phyloP scores from a whole-genome alignment of 139 green algal genomes.

The Micractinium sp. region DNA sequence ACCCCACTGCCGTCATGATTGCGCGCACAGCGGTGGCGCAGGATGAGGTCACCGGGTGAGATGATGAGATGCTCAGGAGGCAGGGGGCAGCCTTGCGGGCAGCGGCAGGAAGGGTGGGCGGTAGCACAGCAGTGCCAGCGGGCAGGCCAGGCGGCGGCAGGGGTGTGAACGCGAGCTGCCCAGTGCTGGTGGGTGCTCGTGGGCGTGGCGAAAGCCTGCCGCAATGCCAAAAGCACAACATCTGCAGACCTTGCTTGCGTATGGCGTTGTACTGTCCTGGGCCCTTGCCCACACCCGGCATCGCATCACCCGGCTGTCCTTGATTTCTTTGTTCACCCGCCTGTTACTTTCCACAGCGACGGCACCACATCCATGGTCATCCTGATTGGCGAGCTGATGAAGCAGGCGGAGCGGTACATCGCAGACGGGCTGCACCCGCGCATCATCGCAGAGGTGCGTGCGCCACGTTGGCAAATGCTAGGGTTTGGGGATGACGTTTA shows the following conservation, averaged over 20 bases:
- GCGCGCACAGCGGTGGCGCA: slow-evolving; percentile 96
- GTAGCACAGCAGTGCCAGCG: background rate
- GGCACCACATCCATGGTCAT: slow-evolving; percentile 97
- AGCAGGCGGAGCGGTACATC: slow-evolving; percentile 95
- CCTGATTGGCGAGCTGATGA: slow-evolving; percentile 99
- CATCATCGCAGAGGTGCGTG: slow-evolving; percentile 88
- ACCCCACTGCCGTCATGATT: slow-evolving; percentile 99
- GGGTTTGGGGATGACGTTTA: too few relatives aligned
- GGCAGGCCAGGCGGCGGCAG: too few relatives aligned
- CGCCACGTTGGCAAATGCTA: background rate
- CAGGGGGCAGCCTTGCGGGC: too few relatives aligned
- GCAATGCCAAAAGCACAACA: too few relatives aligned
- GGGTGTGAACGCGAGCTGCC: too few relatives aligned
- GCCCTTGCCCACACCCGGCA: too few relatives aligned
- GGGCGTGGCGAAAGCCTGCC: too few relatives aligned
- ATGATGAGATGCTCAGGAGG: background rate
- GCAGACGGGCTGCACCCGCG: slow-evolving; percentile 95
- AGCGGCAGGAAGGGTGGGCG: background rate
- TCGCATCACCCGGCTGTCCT: too few relatives aligned
- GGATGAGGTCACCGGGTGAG: slow-evolving; percentile 92
- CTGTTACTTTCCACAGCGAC: slow-evolving; percentile 68
- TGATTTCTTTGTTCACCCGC: too few relatives aligned
- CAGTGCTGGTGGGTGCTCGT: too few relatives aligned
- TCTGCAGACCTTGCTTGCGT: too few relatives aligned
- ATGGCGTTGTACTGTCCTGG: too few relatives aligned